These are phyloP conservation scores for Jacaranda copaia DNA, from an alignment of 257 asterid genomes.

Conservation along the genomic window DNA sequence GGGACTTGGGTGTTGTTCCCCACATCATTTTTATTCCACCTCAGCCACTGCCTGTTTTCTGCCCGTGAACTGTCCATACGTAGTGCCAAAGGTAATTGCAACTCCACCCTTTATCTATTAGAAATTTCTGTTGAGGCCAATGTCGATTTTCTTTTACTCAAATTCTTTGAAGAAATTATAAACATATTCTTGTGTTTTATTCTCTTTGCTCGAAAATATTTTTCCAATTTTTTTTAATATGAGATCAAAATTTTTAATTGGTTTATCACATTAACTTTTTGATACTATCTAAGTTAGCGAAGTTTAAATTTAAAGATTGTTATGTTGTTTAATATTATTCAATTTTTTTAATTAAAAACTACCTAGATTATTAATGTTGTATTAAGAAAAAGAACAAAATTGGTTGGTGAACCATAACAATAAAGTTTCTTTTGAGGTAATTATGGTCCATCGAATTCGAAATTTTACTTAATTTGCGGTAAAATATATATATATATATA, in stretches of 20 bases:
- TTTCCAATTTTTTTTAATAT: background rate
- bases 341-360: too few species aligned
- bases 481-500: too few species aligned
- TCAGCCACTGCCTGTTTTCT: background rate
- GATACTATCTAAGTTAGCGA: too few species aligned
- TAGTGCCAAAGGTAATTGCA: constrained; percentile 22
- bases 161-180: background rate
- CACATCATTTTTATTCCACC: constrained; percentile 4
- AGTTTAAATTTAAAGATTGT: too few species aligned
- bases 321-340: too few species aligned
- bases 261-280: background rate
- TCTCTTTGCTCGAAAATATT: background rate
- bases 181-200: background rate
- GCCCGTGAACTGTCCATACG: constrained; percentile 39
- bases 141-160: background rate
- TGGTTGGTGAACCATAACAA: too few species aligned
- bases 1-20: constrained; percentile 24
- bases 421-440: background rate
- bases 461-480: too few species aligned
- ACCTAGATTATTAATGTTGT: background rate
- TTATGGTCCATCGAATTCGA: too few species aligned
- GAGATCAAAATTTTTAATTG: background rate
- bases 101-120: constrained; percentile 1
- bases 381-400: background rate
- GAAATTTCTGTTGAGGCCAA: background rate